These are phyloP conservation scores for Toxoplasma gondii DNA, from an alignment of 169 alveolate species.

Conservation along the genomic window DNA sequence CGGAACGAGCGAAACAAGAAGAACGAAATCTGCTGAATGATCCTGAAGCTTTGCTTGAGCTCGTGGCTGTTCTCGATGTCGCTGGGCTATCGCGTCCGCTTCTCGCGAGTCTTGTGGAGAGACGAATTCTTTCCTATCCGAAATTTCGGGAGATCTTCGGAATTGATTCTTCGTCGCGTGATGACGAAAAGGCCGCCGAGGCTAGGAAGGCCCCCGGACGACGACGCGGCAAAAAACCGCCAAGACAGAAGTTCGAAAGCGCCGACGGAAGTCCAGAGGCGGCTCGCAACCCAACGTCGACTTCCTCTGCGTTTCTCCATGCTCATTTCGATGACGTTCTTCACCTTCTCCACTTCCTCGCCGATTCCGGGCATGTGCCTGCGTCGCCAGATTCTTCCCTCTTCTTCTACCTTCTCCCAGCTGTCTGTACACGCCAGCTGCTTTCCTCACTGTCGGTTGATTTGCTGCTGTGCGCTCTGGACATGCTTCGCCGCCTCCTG, in stretches of 20 bases:
- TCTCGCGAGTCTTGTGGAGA: not conserved
- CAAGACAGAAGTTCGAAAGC: too few species aligned
- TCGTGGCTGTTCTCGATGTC: not conserved
- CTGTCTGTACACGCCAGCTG: not conserved
- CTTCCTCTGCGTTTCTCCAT: not conserved
- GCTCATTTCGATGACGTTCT: not conserved
- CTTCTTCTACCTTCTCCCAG: not conserved
- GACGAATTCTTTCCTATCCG: not conserved
- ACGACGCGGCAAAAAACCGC: too few species aligned
- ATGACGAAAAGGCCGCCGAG: too few species aligned
- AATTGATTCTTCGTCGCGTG: not conserved
- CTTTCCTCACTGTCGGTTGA: not conserved
- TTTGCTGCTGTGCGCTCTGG: not conserved
- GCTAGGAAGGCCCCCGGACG: too few species aligned
- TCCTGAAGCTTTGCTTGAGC: not conserved
- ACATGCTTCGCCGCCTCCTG: not conserved
- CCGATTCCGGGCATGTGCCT: not conserved
- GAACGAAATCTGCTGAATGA: not conserved
- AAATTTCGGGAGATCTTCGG: not conserved
- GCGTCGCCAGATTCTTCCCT: not conserved
- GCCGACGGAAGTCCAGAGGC: too few species aligned
- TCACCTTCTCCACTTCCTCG: not conserved
- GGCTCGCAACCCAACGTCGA: not conserved
- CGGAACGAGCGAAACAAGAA: not conserved
- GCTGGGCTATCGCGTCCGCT: not conserved